phyloP scores from a whole-genome alignment of 1,139 yeast genomes.

The Torulaspora pretoriensis region DNA sequence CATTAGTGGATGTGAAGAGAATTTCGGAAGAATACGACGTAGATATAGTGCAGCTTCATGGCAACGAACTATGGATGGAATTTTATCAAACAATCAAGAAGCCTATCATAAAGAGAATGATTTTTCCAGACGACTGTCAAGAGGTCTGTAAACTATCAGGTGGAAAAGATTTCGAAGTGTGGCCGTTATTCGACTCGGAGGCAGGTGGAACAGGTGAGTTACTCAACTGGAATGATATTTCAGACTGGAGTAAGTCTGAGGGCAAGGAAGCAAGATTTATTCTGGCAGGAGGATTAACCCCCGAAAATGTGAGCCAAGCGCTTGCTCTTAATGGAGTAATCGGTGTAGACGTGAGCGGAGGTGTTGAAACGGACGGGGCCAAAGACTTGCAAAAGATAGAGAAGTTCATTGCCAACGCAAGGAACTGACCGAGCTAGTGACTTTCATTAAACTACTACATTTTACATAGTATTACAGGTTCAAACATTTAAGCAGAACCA shows the following conservation, averaged over 20 bases:
- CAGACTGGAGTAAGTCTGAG: slow-evolving; percentile 37
- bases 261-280: slow-evolving; percentile 48
- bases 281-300: slow-evolving; percentile 86
- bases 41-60: slow-evolving; percentile 87
- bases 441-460: slow-evolving; percentile 1
- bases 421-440: slow-evolving; percentile 7
- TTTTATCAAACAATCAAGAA: slow-evolving; percentile 41
- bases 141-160: slow-evolving; percentile 17
- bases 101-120: slow-evolving; percentile 73
- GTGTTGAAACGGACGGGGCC: slow-evolving; percentile 74
- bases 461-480: background rate
- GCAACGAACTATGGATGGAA: slow-evolving; percentile 62
- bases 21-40: slow-evolving; percentile 48
- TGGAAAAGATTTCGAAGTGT: slow-evolving; percentile 38
- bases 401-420: slow-evolving; percentile 53
- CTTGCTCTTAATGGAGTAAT: slow-evolving; percentile 47
- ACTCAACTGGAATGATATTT: slow-evolving; percentile 64
- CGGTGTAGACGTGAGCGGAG: slow-evolving; percentile 95
- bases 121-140: slow-evolving; percentile 52
- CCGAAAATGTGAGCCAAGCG: slow-evolving; percentile 63
- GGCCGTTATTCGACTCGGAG: slow-evolving; percentile 79
- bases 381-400: slow-evolving; percentile 65
- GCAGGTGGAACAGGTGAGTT: slow-evolving; percentile 85
- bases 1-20: slow-evolving; percentile 53
- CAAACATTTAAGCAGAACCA: slow-evolving; percentile 54